Percentiles rank a stretch among this genome's conserved stretches.
phyloP scores from a whole-genome alignment of 179 eudicot genomes.

The Beta corolliflora region DNA sequence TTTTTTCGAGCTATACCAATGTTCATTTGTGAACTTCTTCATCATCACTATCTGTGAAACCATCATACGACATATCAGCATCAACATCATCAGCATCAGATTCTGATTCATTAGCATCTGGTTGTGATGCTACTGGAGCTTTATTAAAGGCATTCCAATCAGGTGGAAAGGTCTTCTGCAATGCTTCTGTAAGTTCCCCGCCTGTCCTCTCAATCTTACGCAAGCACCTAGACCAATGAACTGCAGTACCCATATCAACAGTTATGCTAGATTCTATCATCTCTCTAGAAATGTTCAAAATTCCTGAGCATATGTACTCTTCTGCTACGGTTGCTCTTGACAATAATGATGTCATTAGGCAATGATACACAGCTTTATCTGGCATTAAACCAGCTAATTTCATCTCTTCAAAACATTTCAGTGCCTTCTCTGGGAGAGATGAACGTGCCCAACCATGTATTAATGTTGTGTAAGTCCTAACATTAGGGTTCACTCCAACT shows the following conservation, averaged over 20 bases:
- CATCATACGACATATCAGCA: constrained; percentile 6
- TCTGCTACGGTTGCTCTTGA: constrained; percentile 90
- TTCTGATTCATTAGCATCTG: constrained; percentile 17
- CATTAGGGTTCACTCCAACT: constrained; percentile 74
- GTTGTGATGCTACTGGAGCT: constrained; percentile 16
- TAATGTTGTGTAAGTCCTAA: constrained; percentile 83
- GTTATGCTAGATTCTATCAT: constrained; percentile 70
- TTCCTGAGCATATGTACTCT: constrained; percentile 69
- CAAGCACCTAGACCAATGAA: constrained; percentile 87
- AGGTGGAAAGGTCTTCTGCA: constrained; percentile 95
- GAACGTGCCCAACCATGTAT: constrained; percentile 97
- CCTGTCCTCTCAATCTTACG: constrained; percentile 83
- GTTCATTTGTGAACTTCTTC: constrained; percentile 24
- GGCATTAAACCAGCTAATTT: constrained; percentile 69
- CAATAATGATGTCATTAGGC: constrained; percentile 85
- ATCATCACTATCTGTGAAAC: constrained; percentile 25
- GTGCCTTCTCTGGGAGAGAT: constrained; percentile 90
- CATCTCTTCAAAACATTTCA: constrained; percentile 77
- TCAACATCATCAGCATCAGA: constrained; percentile 26
- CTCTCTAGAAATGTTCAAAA: constrained; percentile 63
- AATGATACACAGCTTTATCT: constrained; percentile 95
- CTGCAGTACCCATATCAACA: constrained; percentile 97
- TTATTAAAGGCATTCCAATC: constrained; percentile 73
- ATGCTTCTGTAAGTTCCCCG: constrained; percentile 82
- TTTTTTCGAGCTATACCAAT: not conserved